Percentiles rank a stretch among this genome's conserved stretches.
These are phyloP conservation scores for Fusarium protoensiforme DNA, from an alignment of 2,329 filamentous ascomycete species.

Conservation along the genomic window DNA sequence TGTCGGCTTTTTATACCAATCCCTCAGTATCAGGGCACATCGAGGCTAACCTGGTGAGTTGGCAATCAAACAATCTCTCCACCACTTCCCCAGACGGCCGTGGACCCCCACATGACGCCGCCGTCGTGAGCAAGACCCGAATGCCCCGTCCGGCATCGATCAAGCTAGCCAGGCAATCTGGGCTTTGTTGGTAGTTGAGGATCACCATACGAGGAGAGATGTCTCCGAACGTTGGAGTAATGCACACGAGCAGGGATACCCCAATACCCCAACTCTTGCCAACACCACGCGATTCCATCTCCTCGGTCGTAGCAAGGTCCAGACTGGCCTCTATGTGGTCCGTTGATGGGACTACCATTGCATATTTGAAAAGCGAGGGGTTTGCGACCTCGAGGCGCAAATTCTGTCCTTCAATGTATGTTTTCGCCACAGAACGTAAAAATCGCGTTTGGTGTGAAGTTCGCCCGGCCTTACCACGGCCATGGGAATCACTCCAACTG, in stretches of 20 bases:
- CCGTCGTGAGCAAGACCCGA: neutral
- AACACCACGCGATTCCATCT: neutral
- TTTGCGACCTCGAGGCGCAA: neutral
- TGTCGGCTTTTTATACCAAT: neutral
- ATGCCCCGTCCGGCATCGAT: neutral
- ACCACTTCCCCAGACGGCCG: slow-evolving; percentile 4
- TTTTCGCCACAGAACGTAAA: neutral
- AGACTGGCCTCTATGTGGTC: neutral
- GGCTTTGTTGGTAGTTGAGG: neutral
- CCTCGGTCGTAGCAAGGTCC: neutral
- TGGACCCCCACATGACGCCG: slow-evolving; percentile 1
- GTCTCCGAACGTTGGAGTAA: slow-evolving; percentile 9
- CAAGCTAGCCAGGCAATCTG: neutral
- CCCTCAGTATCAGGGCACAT: neutral
- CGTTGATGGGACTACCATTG: neutral
- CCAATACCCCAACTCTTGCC: slow-evolving; percentile 8
- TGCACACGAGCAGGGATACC: neutral
- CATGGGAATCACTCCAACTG: slow-evolving; percentile 21
- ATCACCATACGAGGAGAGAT: neutral
- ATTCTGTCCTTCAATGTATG: neutral
- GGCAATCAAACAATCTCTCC: neutral
- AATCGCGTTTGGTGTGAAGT: slow-evolving; percentile 14
- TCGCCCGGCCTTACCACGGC: slow-evolving; percentile 31
- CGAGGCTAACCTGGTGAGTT: neutral
- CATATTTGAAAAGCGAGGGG: neutral